phyloP scores from a whole-genome alignment of 441 rosid species.

The Hypseocharis bilobata region DNA sequence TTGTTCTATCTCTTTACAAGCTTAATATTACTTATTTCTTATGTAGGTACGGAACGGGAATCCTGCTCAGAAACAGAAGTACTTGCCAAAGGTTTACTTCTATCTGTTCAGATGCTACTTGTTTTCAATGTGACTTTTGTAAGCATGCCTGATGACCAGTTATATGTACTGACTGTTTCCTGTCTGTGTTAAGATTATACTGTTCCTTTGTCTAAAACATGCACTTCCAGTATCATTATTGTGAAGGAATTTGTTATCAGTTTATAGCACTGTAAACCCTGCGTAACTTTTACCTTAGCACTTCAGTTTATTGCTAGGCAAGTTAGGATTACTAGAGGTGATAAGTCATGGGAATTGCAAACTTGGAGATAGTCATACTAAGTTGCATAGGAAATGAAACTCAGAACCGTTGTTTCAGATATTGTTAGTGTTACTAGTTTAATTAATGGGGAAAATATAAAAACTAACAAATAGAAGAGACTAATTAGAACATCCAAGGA shows the following conservation, averaged over 20 bases:
- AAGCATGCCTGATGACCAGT: not conserved
- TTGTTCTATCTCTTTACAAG: not conserved
- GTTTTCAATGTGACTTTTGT: not conserved
- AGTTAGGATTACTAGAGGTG: not conserved
- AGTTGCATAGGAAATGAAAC: too few relatives aligned
- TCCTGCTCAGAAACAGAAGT: conserved; percentile 66
- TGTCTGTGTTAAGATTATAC: not conserved
- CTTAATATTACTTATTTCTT: conserved; percentile 14
- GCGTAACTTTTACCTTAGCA: not conserved
- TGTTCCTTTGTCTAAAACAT: not conserved
- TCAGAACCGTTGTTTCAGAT: not conserved
- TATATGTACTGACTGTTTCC: not conserved
- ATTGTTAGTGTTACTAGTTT: not conserved
- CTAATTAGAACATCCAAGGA: not conserved
- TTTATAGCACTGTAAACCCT: not conserved
- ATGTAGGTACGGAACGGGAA: conserved; percentile 75
- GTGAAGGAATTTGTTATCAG: not conserved
- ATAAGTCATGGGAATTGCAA: too few relatives aligned
- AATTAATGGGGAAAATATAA: not conserved
- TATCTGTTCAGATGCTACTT: not conserved
- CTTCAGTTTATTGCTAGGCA: too few relatives aligned
- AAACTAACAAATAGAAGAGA: not conserved
- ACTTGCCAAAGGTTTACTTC: conserved; percentile 67
- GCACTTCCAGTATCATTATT: not conserved
- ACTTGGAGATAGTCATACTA: too few relatives aligned